phyloP scores from a whole-genome alignment of 2,329 filamentous ascomycete genomes.

The Colletotrichum aenigma region DNA sequence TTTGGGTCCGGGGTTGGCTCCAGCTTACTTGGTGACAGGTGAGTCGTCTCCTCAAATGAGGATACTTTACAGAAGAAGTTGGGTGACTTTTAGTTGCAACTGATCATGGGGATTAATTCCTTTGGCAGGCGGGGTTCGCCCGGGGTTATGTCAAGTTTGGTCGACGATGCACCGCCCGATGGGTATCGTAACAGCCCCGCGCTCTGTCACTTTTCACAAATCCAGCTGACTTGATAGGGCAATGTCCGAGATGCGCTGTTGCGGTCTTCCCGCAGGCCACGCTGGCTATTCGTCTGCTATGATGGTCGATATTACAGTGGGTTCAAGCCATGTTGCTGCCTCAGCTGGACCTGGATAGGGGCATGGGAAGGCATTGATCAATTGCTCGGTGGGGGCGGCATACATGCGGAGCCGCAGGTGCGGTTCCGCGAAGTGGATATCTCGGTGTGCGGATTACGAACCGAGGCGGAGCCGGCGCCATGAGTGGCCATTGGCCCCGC shows the following conservation, averaged over 20 bases:
- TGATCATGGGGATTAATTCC: not conserved
- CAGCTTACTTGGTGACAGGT: not conserved
- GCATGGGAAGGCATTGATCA: not conserved
- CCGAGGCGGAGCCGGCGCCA: not conserved
- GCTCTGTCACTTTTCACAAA: not conserved
- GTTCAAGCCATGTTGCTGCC: not conserved
- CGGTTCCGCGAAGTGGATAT: not conserved
- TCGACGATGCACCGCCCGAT: not conserved
- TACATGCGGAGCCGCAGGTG: not conserved
- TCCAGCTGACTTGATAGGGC: not conserved
- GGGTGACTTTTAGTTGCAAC: not conserved
- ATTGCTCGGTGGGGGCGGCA: not conserved
- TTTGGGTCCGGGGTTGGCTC: not conserved
- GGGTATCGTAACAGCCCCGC: not conserved
- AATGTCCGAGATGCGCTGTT: not conserved
- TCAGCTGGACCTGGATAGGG: not conserved
- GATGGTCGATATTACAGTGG: not conserved
- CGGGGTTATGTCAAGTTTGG: not conserved
- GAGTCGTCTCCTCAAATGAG: not conserved
- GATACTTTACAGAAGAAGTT: not conserved
- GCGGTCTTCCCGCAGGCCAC: not conserved
- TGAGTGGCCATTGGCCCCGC: not conserved
- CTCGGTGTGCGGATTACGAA: not conserved
- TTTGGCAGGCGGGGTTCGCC: not conserved
- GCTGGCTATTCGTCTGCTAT: not conserved